Evolutionary conservation across 1,284 basidiomycete genomes (phyloP), one percentile per base, ranked within the genome.

Genomic region (Pisolithus thermaeus): DNA sequence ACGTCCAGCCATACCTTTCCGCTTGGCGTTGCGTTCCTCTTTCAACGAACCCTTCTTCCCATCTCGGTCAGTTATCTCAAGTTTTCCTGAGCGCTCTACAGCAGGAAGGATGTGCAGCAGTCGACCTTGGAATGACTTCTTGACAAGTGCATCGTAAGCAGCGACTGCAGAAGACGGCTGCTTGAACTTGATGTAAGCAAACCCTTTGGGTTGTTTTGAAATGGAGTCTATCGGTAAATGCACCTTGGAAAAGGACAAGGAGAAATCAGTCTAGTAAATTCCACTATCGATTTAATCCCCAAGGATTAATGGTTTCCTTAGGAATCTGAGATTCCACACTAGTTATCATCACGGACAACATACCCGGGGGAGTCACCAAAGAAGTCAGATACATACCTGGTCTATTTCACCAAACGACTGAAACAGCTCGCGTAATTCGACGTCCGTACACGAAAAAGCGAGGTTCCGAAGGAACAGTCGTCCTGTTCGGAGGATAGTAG

Each of bases 391-490:
- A 44, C 78, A 74, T 55, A 88, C 86, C 80, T 92, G 84, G 48
- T 77, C 78, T 42, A 97, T 67, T 41, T 79, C 73, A 7, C 94
- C 95, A 65, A 80, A 92, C 0, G 77, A 72, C 8, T 71, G 68
- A 65, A 96, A 94, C 5, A 85, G 74, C n/a, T 77, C 73, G 7
- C 70, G 65, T 2, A 98, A 68, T 48, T 97, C 92, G 3, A 77
- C 72, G 32, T 89, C 80, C 1, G 85, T 87, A 52, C 90, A 90
- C 0, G 87, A 79, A 63, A 92, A 98, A 0, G 94, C 79, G 18
- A 98, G 70, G 65, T 98, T 99, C 12, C 96, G 90, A 6, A 98
- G 74, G 65, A 98, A 98, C 4, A 98, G 73, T 1, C 96, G 83
- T 0, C 83, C 81, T 0, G 91, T 93, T 52, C 81, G 79, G 23